Evolutionary conservation across 768 basidiomycete genomes (phyloP).

Genomic region (Boletus fagicola): DNA sequence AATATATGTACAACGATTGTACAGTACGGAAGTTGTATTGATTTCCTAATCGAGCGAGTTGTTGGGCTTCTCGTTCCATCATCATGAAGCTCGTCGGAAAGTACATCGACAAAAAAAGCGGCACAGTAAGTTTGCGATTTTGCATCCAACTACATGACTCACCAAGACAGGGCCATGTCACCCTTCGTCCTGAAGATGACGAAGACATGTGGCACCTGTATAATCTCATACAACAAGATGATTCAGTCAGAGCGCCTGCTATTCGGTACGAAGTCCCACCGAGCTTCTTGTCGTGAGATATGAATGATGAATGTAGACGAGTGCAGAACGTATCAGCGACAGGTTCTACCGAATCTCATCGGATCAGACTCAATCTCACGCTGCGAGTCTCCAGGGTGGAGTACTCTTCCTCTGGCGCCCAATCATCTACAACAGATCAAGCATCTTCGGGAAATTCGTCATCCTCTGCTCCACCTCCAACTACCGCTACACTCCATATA

Average conservation of each 20-base stretch:
- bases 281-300: not conserved
- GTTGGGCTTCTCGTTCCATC: not conserved
- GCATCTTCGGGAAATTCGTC: conserved; percentile 24
- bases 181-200: conserved; percentile 93
- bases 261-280: conserved; percentile 53
- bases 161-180: conserved; percentile 77
- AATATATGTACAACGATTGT: not conserved
- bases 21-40: not conserved
- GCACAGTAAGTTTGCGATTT: conserved; percentile 53
- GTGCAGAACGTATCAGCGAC: conserved; percentile 89
- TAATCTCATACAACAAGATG: conserved; percentile 90
- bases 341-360: conserved; percentile 89
- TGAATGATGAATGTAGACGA: conserved; percentile 47
- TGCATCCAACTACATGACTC: conserved; percentile 12
- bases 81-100: conserved; percentile 85
- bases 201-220: conserved; percentile 99
- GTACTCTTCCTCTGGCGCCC: conserved; percentile 70
- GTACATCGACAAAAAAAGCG: conserved; percentile 84
- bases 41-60: conserved; percentile 12
- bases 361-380: conserved; percentile 83
- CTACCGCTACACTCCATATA: conserved; percentile 72
- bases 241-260: conserved; percentile 81
- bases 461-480: conserved; percentile 33
- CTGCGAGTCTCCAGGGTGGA: conserved; percentile 75
- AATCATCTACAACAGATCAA: conserved; percentile 48